A percentile compares a stretch with the other conserved stretches of the same genome.
phyloP scores from a whole-genome alignment of 805 yeast species.

The Suhomyces sp. region DNA sequence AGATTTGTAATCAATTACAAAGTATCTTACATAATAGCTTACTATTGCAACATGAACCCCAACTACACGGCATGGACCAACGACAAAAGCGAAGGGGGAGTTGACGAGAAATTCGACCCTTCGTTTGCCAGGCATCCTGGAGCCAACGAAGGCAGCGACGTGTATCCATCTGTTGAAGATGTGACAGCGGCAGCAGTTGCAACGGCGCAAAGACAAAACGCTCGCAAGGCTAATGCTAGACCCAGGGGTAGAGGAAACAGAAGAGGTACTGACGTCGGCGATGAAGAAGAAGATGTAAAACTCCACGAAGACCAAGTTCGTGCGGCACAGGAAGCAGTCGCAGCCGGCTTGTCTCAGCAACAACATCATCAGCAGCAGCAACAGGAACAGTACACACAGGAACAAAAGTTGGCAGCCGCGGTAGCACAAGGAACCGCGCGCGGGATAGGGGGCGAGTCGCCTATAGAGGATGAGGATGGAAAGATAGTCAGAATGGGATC shows the following conservation, averaged over 20 bases:
- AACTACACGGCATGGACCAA: conserved; percentile 23
- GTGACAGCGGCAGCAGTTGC: conserved; percentile 28
- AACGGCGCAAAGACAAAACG: conserved; percentile 17
- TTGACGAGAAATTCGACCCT: conserved; percentile 30
- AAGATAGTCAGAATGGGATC: conserved; percentile 31
- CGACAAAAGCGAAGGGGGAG: conserved; percentile 18
- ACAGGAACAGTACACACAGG: conserved; percentile 2
- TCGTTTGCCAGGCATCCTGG: conserved; percentile 26
- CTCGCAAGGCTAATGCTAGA: conserved; percentile 1
- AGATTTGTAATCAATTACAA: conserved; percentile 15
- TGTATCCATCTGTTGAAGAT: conserved; percentile 22
- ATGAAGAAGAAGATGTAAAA: conserved; percentile 4
- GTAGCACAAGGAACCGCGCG: conserved; percentile 1
- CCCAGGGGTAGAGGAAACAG: neutral
- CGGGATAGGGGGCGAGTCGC: neutral
- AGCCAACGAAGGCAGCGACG: conserved; percentile 11
- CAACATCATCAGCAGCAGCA: neutral
- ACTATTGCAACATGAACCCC: conserved; percentile 17
- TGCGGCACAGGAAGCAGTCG: conserved; percentile 8
- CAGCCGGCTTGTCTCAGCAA: conserved; percentile 4
- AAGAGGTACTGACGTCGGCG: conserved; percentile 3
- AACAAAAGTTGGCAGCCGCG: conserved; percentile 3
- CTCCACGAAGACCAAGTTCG: conserved; percentile 9
- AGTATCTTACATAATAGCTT: conserved; percentile 9
- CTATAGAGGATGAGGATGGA: conserved; percentile 2